Base-by-base conservation (phyloP, 2,329 filamentous ascomycete genomes). In the Aureobasidium sp. region DNA sequence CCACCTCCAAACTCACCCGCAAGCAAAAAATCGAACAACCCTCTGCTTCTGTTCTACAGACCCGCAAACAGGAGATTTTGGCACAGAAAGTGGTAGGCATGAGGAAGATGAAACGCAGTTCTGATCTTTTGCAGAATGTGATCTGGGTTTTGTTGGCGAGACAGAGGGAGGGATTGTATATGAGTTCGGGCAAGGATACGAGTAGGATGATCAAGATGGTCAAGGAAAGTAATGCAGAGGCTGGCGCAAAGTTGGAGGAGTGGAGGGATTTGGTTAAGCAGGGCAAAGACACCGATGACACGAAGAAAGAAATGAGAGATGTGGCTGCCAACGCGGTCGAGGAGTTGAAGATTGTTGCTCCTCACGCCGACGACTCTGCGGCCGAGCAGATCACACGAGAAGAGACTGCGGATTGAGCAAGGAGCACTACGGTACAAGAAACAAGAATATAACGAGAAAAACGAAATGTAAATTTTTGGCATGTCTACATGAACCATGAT, bases 161-260 rank as follows among this genome's bases (percentile, higher is more conserved):
- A 2, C 26, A 37, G 20, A 36, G 37, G 13, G 65, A 64, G 10
- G 67, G 69, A 0, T 44, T 73, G 26, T 74, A 69, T 53, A 68
- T 73, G 51, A 71, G 69, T 61, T 68, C 69, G 4, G 72, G 72
- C 9, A 73, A 70, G 57, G 72, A 74, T 55, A 73, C 72, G 3
- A 72, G 66, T 26, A 64, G 71, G 46, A 72, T 74, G 72, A 71
- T 74, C 50, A 70, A 68, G 62, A 66, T 66, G 52, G 70, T 67
- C 32, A 64, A 67, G 20, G 56, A 61, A 23, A 67, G 66, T 5
- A 66, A 71, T 56, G 62, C 50, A 1, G 70, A 67, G n/a, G 64
- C 65, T 27, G 67, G 61, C 12, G 63, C 53, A 46, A 66, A 67
- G 60, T 56, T 74, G 48, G 67, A 68, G 13, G 53, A 57, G 12